Conservation (phyloP, 2,329 filamentous ascomycete genomes). For the Hypoxylon sp. region DNA sequence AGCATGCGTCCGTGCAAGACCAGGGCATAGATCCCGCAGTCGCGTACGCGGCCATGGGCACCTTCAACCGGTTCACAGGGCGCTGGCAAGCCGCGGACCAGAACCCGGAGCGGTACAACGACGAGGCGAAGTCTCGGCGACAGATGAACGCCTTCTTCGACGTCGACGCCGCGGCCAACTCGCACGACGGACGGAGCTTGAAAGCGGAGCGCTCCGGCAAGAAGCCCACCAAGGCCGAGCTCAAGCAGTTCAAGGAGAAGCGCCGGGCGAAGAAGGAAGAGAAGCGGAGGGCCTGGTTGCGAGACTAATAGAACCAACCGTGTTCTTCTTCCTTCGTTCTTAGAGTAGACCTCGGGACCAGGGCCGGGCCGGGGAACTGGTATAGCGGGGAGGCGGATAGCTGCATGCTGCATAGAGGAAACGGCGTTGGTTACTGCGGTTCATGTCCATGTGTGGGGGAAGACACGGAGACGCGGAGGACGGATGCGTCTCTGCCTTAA, state of each 20-base stretch:
- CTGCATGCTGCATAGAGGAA: slow-evolving; percentile 36
- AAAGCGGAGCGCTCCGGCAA: slow-evolving; percentile 91
- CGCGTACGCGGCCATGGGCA: slow-evolving; percentile 76
- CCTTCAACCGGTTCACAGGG: slow-evolving; percentile 94
- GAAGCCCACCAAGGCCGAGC: slow-evolving; percentile 85
- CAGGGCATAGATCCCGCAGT: slow-evolving; percentile 54
- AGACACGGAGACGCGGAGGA: background rate
- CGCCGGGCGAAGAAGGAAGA: slow-evolving; percentile 91
- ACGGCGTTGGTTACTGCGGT: slow-evolving; percentile 35
- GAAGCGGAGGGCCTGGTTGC: slow-evolving; percentile 91
- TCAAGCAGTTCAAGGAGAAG: slow-evolving; percentile 94
- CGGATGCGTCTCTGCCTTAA: background rate
- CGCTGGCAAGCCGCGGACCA: slow-evolving; percentile 79
- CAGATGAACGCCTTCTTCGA: slow-evolving; percentile 98
- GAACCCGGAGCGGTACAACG: slow-evolving; percentile 82
- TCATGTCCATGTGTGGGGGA: slow-evolving; percentile 5
- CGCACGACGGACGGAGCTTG: slow-evolving; percentile 89
- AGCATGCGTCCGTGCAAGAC: slow-evolving; percentile 55
- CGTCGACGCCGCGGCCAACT: slow-evolving; percentile 92
- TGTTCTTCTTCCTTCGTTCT: background rate
- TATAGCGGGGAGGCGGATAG: slow-evolving; percentile 10
- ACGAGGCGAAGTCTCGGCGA: slow-evolving; percentile 87
- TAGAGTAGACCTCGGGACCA: background rate
- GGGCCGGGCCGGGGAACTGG: background rate
- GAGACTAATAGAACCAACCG: slow-evolving; percentile 71